Percentiles rank a stretch among this genome's conserved stretches.
These are phyloP conservation scores for Dichotomocladium elegans DNA, from an alignment of 371 early-diverging fungal genomes.

Conservation along the genomic window DNA sequence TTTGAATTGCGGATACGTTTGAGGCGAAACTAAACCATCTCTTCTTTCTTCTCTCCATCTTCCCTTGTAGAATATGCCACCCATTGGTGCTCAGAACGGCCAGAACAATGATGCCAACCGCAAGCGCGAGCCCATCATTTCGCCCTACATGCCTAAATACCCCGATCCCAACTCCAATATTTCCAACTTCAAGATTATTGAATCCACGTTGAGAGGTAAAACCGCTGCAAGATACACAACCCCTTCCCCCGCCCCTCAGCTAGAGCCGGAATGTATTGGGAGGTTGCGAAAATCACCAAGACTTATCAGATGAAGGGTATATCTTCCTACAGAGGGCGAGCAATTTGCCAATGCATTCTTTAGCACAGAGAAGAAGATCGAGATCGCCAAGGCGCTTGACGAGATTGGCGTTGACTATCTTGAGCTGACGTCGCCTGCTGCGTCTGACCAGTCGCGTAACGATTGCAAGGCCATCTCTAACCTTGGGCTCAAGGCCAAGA, in stretches of 20 bases:
- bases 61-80: background rate
- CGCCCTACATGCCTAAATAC: slow-evolving; percentile 57
- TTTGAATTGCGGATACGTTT: background rate
- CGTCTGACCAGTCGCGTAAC: slow-evolving; percentile 84
- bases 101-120: slow-evolving; percentile 11
- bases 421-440: slow-evolving; percentile 92
- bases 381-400: slow-evolving; percentile 93
- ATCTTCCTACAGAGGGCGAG: slow-evolving; percentile 73
- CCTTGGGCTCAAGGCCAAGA: slow-evolving; percentile 93
- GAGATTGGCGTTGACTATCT: slow-evolving; percentile 95
- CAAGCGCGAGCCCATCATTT: slow-evolving; percentile 23
- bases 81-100: background rate
- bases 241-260: too few species aligned
- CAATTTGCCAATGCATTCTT: slow-evolving; percentile 97
- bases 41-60: slow-evolving; percentile 4
- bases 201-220: slow-evolving; percentile 82
- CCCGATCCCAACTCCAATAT: slow-evolving; percentile 77
- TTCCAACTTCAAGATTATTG: slow-evolving; percentile 87
- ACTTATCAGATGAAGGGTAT: too few species aligned
- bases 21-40: background rate
- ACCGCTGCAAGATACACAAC: background rate
- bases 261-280: too few species aligned
- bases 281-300: too few species aligned
- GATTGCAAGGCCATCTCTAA: slow-evolving; percentile 88
- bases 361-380: slow-evolving; percentile 90